Conservation (phyloP, 2,329 filamentous ascomycete genomes). For the Sporothrix curviconia region DNA sequence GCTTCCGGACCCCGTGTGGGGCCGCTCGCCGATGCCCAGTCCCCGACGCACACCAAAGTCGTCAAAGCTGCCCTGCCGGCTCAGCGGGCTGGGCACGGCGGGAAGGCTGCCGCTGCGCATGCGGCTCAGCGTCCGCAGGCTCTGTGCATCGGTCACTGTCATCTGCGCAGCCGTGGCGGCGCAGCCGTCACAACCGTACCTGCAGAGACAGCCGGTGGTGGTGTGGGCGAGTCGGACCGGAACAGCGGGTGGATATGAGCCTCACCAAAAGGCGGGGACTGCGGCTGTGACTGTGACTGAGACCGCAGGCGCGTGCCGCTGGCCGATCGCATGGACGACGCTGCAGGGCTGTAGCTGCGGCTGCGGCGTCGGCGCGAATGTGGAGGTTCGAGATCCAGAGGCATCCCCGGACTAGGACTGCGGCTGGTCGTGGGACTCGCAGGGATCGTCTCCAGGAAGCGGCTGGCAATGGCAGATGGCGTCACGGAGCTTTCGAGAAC, state of each 20-base stretch:
- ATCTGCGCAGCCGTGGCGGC: slow-evolving; percentile 57
- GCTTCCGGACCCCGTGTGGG: slow-evolving; percentile 7
- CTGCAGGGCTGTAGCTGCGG: slow-evolving; percentile 45
- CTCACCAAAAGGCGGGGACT: slow-evolving; percentile 40
- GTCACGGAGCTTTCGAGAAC: slow-evolving; percentile 45
- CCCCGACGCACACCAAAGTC: slow-evolving; percentile 31
- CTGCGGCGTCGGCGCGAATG: slow-evolving; percentile 34
- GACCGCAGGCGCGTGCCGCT: slow-evolving; percentile 9
- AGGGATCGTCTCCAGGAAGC: slow-evolving; percentile 64
- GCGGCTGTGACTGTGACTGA: slow-evolving; percentile 26
- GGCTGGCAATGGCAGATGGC: slow-evolving; percentile 30
- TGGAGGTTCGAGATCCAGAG: slow-evolving; percentile 52
- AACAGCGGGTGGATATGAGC: slow-evolving; percentile 73
- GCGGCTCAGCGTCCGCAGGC: slow-evolving; percentile 44
- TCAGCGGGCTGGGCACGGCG: slow-evolving; percentile 42
- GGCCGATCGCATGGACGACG: slow-evolving; percentile 22
- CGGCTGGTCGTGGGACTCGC: slow-evolving; percentile 58
- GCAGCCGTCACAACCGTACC: slow-evolving; percentile 67
- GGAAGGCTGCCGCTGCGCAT: slow-evolving; percentile 52
- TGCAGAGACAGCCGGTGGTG: slow-evolving; percentile 54
- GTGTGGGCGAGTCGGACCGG: slow-evolving; percentile 62
- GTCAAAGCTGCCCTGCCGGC: slow-evolving; percentile 44
- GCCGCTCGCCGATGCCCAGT: slow-evolving; percentile 3
- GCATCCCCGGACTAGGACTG: slow-evolving; percentile 56
- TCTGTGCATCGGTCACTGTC: slow-evolving; percentile 45